Evolutionary conservation across 805 yeast genomes (phyloP).

Genomic region (Ogataea nakhonphanomensis): DNA sequence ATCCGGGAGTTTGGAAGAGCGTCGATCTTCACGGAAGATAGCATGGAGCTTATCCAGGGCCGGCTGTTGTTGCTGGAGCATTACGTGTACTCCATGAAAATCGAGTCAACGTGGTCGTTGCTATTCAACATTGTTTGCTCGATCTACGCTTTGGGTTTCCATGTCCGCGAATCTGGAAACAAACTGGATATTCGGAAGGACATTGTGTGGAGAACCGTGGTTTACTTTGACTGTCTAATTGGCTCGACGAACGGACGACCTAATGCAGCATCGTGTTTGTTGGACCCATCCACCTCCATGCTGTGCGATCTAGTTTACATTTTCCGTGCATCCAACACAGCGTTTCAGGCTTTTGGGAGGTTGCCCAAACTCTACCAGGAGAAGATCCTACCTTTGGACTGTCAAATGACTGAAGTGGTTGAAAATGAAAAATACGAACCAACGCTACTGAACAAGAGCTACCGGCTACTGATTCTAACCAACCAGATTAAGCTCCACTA

Average conservation of each 20-base stretch:
- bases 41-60: conserved; percentile 7
- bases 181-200: neutral
- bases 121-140: conserved; percentile 6
- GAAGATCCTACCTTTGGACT: conserved; percentile 5
- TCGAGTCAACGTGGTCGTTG: conserved; percentile 8
- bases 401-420: neutral
- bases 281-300: neutral
- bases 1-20: conserved; percentile 2
- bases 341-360: neutral
- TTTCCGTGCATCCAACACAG: conserved; percentile 2
- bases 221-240: conserved; percentile 6
- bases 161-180: neutral
- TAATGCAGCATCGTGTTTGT: conserved; percentile 2
- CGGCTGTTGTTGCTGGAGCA: conserved; percentile 7
- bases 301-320: neutral
- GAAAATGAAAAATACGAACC: neutral
- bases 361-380: conserved; percentile 1
- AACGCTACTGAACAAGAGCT: neutral
- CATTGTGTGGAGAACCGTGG: conserved; percentile 5
- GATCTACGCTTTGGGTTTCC: conserved; percentile 3
- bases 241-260: conserved; percentile 9
- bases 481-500: conserved; percentile 16
- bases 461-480: conserved; percentile 3
- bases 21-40: conserved; percentile 3
- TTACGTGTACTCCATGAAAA: conserved; percentile 1